Evolutionary conservation across 805 yeast genomes (phyloP).

Genomic region (Tetrapisispora arboricola): DNA sequence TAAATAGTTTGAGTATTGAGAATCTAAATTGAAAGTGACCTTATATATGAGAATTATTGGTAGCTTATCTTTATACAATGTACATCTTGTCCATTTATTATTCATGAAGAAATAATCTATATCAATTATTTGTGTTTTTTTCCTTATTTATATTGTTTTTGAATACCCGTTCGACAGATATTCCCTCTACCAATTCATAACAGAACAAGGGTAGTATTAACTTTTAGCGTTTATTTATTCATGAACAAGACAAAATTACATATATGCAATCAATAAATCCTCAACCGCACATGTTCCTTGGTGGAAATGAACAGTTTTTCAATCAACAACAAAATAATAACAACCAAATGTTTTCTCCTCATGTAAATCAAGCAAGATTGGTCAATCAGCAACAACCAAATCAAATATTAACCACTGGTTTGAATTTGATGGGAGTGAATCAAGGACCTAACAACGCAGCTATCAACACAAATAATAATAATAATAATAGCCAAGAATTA

Average conservation of each 20-base stretch:
- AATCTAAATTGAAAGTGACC: too few species aligned
- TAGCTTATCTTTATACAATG: too few species aligned
- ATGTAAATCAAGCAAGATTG: slow-evolving; percentile 17
- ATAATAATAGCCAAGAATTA: slow-evolving; percentile 11
- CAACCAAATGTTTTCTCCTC: slow-evolving; percentile 19
- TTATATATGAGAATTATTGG: too few species aligned
- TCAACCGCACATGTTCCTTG: slow-evolving; percentile 22
- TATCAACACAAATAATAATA: neutral
- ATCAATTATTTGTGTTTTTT: too few species aligned
- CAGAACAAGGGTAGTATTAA: too few species aligned
- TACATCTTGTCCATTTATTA: too few species aligned
- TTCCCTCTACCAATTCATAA: too few species aligned
- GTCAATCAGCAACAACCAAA: slow-evolving; percentile 14
- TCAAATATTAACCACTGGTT: slow-evolving; percentile 8
- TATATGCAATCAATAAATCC: slow-evolving; percentile 22
- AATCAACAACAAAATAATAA: slow-evolving; percentile 14
- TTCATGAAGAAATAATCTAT: too few species aligned
- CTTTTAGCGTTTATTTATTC: too few species aligned
- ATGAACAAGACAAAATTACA: neutral
- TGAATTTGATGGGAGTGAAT: slow-evolving; percentile 8
- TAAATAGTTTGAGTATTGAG: too few species aligned
- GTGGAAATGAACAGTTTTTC: slow-evolving; percentile 22
- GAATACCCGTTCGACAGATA: too few species aligned
- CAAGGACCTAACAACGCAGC: neutral
- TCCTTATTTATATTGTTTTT: too few species aligned